Base-by-base conservation (phyloP, 768 basidiomycete species). In the Lactarius hatsudake region DNA sequence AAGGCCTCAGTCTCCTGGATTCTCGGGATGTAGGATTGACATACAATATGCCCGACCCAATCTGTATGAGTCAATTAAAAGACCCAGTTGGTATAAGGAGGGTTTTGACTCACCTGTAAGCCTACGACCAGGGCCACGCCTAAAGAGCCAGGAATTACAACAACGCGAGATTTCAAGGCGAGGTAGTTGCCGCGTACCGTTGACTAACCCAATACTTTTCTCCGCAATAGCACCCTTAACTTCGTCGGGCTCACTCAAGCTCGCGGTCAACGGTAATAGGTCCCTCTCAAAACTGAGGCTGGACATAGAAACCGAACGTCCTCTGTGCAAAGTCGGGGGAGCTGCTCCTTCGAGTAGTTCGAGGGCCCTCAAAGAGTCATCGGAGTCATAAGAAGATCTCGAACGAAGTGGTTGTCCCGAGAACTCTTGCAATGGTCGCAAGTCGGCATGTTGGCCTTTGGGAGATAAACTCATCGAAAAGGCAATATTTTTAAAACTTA, bases 21-120 rank as follows among this genome's bases (percentile, higher is more conserved):
- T 66, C 17, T 34, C 30, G 63, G 13, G 12, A 34, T 18, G 57
- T 4, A 38, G 40, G 18, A 30, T 23, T n/a, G 23, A 75, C 89
- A 70, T 74, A 94, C 93, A 96, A 97, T 66, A 97, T 97, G 40
- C 94, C 94, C 20, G 94, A 96, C 18, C 94, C 94, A 77, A 94
- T 91, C 88, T 91, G 68, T 55, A 12, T 18, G 10, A 7, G 67
- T 26, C 56, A 53, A 34, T 66, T 42, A 66, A 26, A 34, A 48
- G 45, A 23, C 63, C 2, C 57, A 26, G 54, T 63, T 13, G 5
- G 59, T 71, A 61, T 43, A 32, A 40, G 53, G 30, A 26, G 71
- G 32, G 30, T 18, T 32, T 45, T 13, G 51, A 40, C 77, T 71
- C 73, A 89, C 90, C 82, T 96, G 94, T 71, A 86, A 77, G 8